Percentiles rank a stretch among this genome's conserved stretches.
These are phyloP conservation scores for peach (Prunus persica) DNA, from an alignment of 306 rosid genomes.

Conservation along the genomic window Prunus_persica_NCBIv2 NC_034009.1:5298501-5299000, in stretches of 20 bases:
- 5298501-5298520: neutral
- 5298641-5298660: neutral
- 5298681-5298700: slow-evolving; percentile 4
- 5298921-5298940: too few relatives aligned
- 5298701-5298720: slow-evolving; percentile 12
- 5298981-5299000: too few relatives aligned
- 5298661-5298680: slow-evolving; percentile 22
- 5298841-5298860: neutral
- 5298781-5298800: neutral
- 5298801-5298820: neutral
- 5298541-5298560: neutral
- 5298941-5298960: too few relatives aligned
- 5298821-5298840: slow-evolving; percentile 8
- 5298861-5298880: too few relatives aligned
- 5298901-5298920: too few relatives aligned
- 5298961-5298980: too few relatives aligned
- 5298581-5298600: neutral
- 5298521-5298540: neutral
- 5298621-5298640: slow-evolving; percentile 19
- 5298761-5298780: neutral
- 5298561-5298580: neutral
- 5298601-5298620: slow-evolving; percentile 25
- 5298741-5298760: slow-evolving; percentile 1
- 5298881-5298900: too few relatives aligned
- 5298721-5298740: slow-evolving; percentile 16